These are phyloP conservation scores for Zygoascus sp. DNA, from an alignment of 1,139 yeast species.

Conservation along the genomic window DNA sequence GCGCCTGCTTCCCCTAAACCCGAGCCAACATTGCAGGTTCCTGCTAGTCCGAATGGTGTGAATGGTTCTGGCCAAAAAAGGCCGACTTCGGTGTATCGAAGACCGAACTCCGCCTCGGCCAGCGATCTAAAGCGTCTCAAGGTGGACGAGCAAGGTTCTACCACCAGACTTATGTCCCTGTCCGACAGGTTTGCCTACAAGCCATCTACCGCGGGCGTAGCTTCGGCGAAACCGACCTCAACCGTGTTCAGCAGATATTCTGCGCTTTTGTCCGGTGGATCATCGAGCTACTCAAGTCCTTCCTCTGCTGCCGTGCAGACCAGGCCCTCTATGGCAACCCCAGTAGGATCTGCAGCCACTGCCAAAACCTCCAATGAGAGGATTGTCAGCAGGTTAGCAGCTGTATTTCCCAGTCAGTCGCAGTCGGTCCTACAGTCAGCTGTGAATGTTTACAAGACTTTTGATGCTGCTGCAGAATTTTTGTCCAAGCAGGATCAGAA, in stretches of 20 bases:
- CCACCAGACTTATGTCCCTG: slow-evolving; percentile 20
- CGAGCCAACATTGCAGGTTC: slow-evolving; percentile 17
- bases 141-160: background rate
- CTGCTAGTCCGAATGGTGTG: slow-evolving; percentile 17
- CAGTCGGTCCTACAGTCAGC: slow-evolving; percentile 24
- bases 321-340: slow-evolving; percentile 10
- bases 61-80: slow-evolving; percentile 16
- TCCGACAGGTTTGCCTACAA: slow-evolving; percentile 23
- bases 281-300: background rate
- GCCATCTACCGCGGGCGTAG: slow-evolving; percentile 8
- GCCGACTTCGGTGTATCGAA: slow-evolving; percentile 17
- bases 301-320: slow-evolving; percentile 7
- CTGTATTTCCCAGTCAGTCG: slow-evolving; percentile 1
- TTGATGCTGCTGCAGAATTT: slow-evolving; percentile 32
- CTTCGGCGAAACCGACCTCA: slow-evolving; percentile 13
- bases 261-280: slow-evolving; percentile 15
- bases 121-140: background rate
- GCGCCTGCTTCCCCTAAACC: background rate
- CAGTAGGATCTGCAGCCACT: slow-evolving; percentile 7
- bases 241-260: slow-evolving; percentile 24
- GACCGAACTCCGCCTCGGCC: slow-evolving; percentile 4
- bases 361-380: background rate
- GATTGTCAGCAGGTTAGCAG: background rate
- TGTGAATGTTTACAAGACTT: slow-evolving; percentile 33
- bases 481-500: slow-evolving; percentile 1